Evolutionary conservation across 2,329 filamentous ascomycete species (phyloP).

Genomic region (Fusarium duplospermum): DNA sequence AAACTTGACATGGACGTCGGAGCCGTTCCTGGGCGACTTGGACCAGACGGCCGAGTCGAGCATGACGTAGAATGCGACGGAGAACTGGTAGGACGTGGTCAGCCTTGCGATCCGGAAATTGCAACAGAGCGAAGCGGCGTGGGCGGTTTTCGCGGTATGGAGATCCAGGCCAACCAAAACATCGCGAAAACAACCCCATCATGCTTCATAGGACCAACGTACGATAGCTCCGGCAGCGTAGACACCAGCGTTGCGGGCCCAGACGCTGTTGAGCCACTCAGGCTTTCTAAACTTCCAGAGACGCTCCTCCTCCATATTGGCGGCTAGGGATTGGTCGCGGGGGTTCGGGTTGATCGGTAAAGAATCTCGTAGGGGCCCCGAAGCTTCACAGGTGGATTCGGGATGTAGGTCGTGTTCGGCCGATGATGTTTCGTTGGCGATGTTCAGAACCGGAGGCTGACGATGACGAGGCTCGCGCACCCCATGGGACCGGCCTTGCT

Average conservation of each 20-base stretch:
- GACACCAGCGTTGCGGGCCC: conserved; percentile 72
- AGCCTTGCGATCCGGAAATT: conserved; percentile 7
- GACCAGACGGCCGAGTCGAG: conserved; percentile 77
- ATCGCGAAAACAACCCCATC: neutral
- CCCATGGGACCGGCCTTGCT: conserved; percentile 23
- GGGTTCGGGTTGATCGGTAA: neutral
- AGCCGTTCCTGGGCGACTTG: conserved; percentile 69
- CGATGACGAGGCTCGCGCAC: conserved; percentile 45
- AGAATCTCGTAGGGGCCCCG: neutral
- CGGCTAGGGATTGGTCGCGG: neutral
- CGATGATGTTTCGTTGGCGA: conserved; percentile 26
- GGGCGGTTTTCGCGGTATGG: neutral
- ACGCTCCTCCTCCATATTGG: conserved; percentile 71
- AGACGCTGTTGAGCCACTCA: conserved; percentile 74
- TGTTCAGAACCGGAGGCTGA: conserved; percentile 34
- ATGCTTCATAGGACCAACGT: conserved; percentile 47
- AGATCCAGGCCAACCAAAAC: neutral
- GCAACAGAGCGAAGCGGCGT: neutral
- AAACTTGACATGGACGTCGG: conserved; percentile 71
- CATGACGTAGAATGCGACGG: conserved; percentile 75
- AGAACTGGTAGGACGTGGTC: conserved; percentile 60
- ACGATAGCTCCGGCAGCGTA: conserved; percentile 73
- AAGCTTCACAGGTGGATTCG: neutral
- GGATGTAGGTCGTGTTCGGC: conserved; percentile 8
- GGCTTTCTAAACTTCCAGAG: conserved; percentile 76